A percentile compares a stretch with the other conserved stretches of the same genome.
phyloP scores from a whole-genome alignment of 331 rosid genomes.

The Pyrus hybrid region DNA sequence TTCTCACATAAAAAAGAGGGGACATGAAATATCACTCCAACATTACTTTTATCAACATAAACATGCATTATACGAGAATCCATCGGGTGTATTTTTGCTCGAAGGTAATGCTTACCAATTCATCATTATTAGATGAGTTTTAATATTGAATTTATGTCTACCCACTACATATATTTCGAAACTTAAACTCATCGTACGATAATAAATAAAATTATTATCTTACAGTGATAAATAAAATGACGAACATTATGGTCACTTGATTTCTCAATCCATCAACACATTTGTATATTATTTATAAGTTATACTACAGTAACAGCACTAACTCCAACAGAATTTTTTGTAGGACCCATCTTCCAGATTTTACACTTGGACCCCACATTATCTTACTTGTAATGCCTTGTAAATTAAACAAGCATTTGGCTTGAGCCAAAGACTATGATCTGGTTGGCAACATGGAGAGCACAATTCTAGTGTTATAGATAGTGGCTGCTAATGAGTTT shows the following conservation, averaged over 20 bases:
- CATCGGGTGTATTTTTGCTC: neutral
- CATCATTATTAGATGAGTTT: too few species aligned
- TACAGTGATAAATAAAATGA: too few species aligned
- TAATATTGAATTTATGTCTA: neutral
- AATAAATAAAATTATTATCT: too few species aligned
- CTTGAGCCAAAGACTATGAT: slow-evolving; percentile 29
- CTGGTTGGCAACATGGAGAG: slow-evolving; percentile 50
- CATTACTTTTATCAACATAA: slow-evolving; percentile 42
- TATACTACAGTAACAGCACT: too few species aligned
- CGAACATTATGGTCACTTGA: too few species aligned
- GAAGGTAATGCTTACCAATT: too few species aligned
- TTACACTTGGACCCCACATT: slow-evolving; percentile 31
- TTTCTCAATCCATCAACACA: too few species aligned
- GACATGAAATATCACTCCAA: slow-evolving; percentile 35
- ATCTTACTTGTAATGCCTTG: slow-evolving; percentile 28
- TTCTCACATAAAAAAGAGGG: slow-evolving; percentile 24
- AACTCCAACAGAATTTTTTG: neutral
- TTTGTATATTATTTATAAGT: too few species aligned
- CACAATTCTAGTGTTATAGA: slow-evolving; percentile 21
- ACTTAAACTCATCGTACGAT: too few species aligned
- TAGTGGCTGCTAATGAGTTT: slow-evolving; percentile 34
- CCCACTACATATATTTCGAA: too few species aligned
- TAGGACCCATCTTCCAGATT: slow-evolving; percentile 20
- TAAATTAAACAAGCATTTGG: slow-evolving; percentile 21
- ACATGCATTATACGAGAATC: slow-evolving; percentile 27